Evolutionary conservation across 352 stramenopile species (phyloP), one percentile per base, ranked within the genome.

Genomic region (Globisporangium ultimum): DNA sequence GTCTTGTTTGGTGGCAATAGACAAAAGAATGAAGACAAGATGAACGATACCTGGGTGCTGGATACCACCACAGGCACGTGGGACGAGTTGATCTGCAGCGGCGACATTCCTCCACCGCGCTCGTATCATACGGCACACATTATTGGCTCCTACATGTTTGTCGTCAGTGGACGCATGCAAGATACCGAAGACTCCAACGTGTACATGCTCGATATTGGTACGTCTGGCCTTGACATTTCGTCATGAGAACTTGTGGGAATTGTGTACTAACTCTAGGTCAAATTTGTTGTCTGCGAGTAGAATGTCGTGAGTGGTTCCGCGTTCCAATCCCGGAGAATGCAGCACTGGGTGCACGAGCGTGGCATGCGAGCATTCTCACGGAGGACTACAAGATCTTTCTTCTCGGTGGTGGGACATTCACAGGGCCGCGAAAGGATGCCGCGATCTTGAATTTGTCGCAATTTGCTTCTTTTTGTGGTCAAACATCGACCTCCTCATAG

Each of bases 1-100:
- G 58, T 93, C 22, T 41, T 89, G 6, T 89, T 91, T 48, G 84
- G 84, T 55, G 84, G 81, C 17, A 91, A 91, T 63, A 79, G 77
- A 10, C 79, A 91, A 62, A 61, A 72, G n/a, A 87, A 72, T 17
- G 67, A 88, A 4, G 72, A 88, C 14, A 88, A 77, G 41, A 76
- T 84, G 66, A 83, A 88, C 60, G 84, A 93, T 48, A 62, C 80
- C 17, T 93, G 84, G 84, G 36, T 78, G 8, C 87, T 86, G 41
- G 62, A 89, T 50, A n/a, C 76, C 1, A 28, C 50, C 6, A 66
- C 61, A 10, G 36, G 53, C 18, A 21, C 46, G 17, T 93, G 84
- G 84, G 67, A 56, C 17, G 12, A 64, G 45, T 17, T 88, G 13
- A 12, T 62, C 15, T 88, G 74, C 43, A 61, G 17, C 2, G 79